These are phyloP conservation scores for Arthroderma uncinatum DNA, from an alignment of 2,329 filamentous ascomycete genomes.

Conservation along the genomic window DNA sequence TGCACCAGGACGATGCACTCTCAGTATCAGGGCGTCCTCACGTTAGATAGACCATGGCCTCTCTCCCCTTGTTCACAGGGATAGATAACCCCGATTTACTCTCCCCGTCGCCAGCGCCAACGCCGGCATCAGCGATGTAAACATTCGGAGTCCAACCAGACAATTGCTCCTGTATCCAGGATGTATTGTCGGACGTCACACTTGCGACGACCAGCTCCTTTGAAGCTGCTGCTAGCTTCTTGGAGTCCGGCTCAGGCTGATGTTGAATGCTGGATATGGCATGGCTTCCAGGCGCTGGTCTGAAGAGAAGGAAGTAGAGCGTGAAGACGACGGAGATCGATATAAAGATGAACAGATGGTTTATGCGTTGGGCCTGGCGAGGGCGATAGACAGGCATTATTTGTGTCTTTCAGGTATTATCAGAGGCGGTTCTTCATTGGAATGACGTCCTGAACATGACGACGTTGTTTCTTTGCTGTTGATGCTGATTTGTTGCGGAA, in stretches of 20 bases:
- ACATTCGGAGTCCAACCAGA: slow-evolving; percentile 43
- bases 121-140: slow-evolving; percentile 41
- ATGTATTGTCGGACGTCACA: slow-evolving; percentile 30
- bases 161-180: slow-evolving; percentile 31
- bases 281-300: background rate
- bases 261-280: background rate
- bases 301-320: slow-evolving; percentile 1
- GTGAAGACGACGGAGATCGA: slow-evolving; percentile 2
- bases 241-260: background rate
- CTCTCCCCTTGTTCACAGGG: slow-evolving; percentile 34
- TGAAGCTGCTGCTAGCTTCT: background rate
- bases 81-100: slow-evolving; percentile 38
- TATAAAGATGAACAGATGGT: slow-evolving; percentile 4
- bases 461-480: background rate
- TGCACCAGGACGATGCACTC: background rate
- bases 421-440: background rate
- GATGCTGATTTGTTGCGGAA: background rate
- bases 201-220: slow-evolving; percentile 29
- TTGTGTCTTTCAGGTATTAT: background rate
- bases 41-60: slow-evolving; percentile 37
- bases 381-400: background rate
- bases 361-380: slow-evolving; percentile 1
- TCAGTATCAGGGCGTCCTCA: slow-evolving; percentile 12
- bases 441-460: background rate
- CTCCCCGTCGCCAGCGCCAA: slow-evolving; percentile 26